Conservation (phyloP, 192 early-diverging fungal genomes). For the Backusella mclennaniae region DNA sequence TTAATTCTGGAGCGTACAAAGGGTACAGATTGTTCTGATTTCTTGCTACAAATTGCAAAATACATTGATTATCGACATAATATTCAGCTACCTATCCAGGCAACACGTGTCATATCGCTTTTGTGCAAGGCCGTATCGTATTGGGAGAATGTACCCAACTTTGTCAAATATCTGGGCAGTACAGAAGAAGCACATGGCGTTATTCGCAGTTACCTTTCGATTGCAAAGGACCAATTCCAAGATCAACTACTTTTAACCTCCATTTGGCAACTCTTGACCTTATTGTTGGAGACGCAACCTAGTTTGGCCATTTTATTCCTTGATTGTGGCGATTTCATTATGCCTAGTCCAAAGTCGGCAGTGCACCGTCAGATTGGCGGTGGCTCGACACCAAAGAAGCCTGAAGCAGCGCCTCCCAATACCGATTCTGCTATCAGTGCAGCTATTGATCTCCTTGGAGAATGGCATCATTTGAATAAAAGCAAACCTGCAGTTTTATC, state of each 20-base stretch:
- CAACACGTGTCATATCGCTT: slow-evolving; percentile 43
- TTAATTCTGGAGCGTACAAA: slow-evolving; percentile 43
- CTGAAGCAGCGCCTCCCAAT: not conserved
- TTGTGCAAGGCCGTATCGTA: slow-evolving; percentile 37
- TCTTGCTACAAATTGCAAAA: slow-evolving; percentile 37
- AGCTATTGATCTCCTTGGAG: slow-evolving; percentile 39
- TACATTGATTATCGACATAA: slow-evolving; percentile 39
- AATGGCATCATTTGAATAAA: slow-evolving; percentile 26
- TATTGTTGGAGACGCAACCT: slow-evolving; percentile 44
- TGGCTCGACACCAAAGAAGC: not conserved
- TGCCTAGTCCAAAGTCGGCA: slow-evolving; percentile 36
- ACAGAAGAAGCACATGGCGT: slow-evolving; percentile 40
- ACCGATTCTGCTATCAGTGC: slow-evolving; percentile 38
- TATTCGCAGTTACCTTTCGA: slow-evolving; percentile 19
- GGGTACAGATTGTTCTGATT: slow-evolving; percentile 34
- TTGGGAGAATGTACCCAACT: slow-evolving; percentile 39
- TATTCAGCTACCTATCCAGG: slow-evolving; percentile 29
- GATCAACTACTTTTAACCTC: slow-evolving; percentile 26
- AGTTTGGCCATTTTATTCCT: slow-evolving; percentile 42
- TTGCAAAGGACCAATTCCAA: slow-evolving; percentile 22
- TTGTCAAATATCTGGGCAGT: slow-evolving; percentile 48
- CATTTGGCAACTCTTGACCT: slow-evolving; percentile 48
- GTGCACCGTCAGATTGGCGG: slow-evolving; percentile 7
- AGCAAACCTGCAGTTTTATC: slow-evolving; percentile 41
- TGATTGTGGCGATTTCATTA: slow-evolving; percentile 29